These are phyloP conservation scores for Pythium rhizo-oryzae DNA, from an alignment of 352 stramenopile genomes.

Conservation along the genomic window DNA sequence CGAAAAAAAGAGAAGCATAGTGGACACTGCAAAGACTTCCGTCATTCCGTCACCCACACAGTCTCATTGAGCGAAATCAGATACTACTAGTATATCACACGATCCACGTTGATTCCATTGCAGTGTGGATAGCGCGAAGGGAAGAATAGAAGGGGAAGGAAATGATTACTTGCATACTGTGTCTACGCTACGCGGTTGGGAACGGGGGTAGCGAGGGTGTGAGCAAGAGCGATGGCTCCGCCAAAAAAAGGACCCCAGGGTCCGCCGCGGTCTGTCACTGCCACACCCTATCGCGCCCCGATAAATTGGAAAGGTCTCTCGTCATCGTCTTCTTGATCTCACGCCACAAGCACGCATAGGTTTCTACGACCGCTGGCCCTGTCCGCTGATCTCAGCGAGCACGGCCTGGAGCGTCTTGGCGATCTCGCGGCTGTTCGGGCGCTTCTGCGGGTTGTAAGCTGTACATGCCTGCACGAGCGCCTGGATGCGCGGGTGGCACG, in stretches of 20 bases:
- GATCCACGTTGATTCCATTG: too few species aligned
- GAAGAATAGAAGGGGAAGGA: constrained; percentile 6
- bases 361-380: constrained; percentile 3
- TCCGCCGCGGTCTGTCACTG: neutral
- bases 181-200: constrained; percentile 16
- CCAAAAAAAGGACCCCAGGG: neutral
- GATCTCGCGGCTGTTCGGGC: constrained; percentile 31
- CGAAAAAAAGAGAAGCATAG: neutral
- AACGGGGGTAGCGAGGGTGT: neutral
- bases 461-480: constrained; percentile 45
- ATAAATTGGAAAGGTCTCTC: constrained; percentile 5
- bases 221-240: too few species aligned
- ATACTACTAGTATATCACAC: too few species aligned
- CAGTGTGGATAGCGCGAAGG: too few species aligned
- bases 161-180: constrained; percentile 10
- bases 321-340: neutral
- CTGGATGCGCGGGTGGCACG: constrained; percentile 52
- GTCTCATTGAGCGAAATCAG: too few species aligned
- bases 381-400: constrained; percentile 15
- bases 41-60: neutral
- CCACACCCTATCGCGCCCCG: neutral
- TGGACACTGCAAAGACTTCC: neutral
- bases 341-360: neutral
- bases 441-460: constrained; percentile 36
- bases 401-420: constrained; percentile 20